A percentile compares a stretch with the other conserved stretches of the same genome.
Conservation (phyloP, 2,329 filamentous ascomycete species). For the Dactylellina drechsleri region DNA sequence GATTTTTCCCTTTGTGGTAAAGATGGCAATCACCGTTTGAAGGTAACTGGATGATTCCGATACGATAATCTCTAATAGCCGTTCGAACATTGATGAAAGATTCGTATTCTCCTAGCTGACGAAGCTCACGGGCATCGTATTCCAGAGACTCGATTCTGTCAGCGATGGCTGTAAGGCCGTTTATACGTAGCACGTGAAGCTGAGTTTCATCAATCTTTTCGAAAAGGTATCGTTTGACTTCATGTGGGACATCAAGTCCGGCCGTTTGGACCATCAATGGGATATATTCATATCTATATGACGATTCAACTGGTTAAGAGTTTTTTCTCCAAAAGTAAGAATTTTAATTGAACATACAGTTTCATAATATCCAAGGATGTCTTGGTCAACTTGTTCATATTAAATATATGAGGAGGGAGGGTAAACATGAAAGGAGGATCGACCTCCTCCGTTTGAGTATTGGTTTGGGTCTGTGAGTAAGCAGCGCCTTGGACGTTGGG, state of each 20-base stretch:
- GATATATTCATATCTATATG: no score
- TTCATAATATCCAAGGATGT: no score
- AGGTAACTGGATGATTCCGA: slow-evolving; percentile 19
- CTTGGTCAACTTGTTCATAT: slow-evolving; percentile 1
- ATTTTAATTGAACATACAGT: no score
- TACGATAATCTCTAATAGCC: slow-evolving; percentile 16
- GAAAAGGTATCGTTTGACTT: neutral
- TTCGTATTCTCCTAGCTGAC: neutral
- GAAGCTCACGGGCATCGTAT: slow-evolving; percentile 27
- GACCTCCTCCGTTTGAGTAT: neutral
- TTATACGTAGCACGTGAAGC: neutral
- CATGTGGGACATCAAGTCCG: neutral
- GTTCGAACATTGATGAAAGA: slow-evolving; percentile 5
- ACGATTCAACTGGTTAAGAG: no score
- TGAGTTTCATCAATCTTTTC: slow-evolving; percentile 13
- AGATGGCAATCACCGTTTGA: neutral
- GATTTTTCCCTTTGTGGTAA: slow-evolving; percentile 9
- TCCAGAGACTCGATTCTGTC: slow-evolving; percentile 43
- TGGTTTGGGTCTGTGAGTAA: no score
- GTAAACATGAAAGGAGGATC: neutral
- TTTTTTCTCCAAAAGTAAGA: no score
- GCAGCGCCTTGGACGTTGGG: no score
- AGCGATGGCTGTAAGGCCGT: neutral
- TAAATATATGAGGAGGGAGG: neutral
- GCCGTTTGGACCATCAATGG: no score